A percentile compares a stretch with the other conserved stretches of the same genome.
Conservation (phyloP, 2,329 filamentous ascomycete species). For the Aspergillus jensenii region DNA sequence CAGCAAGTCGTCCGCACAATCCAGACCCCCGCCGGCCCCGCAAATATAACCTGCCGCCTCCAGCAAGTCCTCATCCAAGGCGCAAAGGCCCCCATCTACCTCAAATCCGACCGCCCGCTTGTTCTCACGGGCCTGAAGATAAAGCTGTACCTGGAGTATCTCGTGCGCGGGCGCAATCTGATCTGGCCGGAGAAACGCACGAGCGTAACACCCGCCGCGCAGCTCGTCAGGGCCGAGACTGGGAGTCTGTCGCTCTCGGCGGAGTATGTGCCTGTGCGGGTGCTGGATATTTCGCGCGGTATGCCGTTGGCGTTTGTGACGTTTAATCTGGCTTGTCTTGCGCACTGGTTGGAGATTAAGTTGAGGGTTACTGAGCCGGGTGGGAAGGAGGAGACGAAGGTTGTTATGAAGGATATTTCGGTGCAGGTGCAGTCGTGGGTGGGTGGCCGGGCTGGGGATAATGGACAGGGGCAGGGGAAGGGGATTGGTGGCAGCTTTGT, state of each 20-base stretch:
- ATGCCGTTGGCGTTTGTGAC: neutral
- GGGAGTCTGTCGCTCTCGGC: too few relatives aligned
- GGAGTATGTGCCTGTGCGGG: too few relatives aligned
- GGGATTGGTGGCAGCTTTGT: neutral
- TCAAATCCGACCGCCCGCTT: neutral
- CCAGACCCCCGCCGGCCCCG: neutral
- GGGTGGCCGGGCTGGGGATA: too few relatives aligned
- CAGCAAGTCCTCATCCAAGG: neutral
- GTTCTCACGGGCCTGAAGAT: neutral
- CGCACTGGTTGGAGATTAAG: neutral
- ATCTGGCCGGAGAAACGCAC: neutral
- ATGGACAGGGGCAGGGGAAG: neutral
- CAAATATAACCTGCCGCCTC: neutral
- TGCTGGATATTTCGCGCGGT: neutral
- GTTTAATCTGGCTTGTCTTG: neutral
- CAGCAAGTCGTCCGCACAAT: neutral
- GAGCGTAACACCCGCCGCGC: fast-evolving
- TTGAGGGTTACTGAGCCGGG: neutral
- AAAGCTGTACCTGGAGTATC: neutral
- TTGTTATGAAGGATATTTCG: neutral
- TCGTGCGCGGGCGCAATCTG: neutral
- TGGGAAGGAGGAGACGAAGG: neutral
- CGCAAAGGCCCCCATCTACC: neutral
- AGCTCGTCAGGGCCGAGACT: neutral
- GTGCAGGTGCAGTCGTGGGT: neutral